Base-by-base conservation (phyloP, 2,329 filamentous ascomycete genomes). In the Boeremia lycopersici region DNA sequence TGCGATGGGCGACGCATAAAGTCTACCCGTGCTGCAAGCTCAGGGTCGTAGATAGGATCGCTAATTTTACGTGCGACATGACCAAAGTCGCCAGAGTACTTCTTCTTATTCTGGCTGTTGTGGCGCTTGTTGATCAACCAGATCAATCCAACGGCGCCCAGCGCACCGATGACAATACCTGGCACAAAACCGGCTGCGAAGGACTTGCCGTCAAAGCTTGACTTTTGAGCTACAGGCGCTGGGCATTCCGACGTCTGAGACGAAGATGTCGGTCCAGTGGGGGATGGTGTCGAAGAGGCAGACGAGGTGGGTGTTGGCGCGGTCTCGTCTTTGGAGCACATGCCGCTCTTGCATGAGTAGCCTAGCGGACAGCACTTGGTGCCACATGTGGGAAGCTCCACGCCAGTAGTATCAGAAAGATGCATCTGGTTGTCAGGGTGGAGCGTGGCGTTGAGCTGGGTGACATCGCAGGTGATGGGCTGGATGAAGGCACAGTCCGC, bases 301-400 rank as follows among this genome's bases (percentile, higher is more conserved):
- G 62, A 61, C 23, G 56, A 63, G 5, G 70, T 64, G 13, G 66
- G 59, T 0, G 63, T 56, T 11, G 65, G 43, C n/a, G 62, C 47
- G 8, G 66, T 53, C 34, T 53, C 83, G 64, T 88, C 80, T 13
- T 75, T 58, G 10, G 78, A 69, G 64, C 89, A 91, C 44, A 73
- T 71, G 36, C 76, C 76, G 47, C 69, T 70, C 31, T 81, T 73
- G 75, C 89, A 93, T 1, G 78, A 76, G 74, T 88, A 92, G 2
- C 89, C 89, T 72, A 87, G 87, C 0, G 89, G 89, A 69, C 89
- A 93, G 74, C 89, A 93, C 48, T 63, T 73, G 15, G 64, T 70
- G 12, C 82, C 86, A 63, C 89, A 92, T 17, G 74, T 79, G 2
- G 77, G 74, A 12, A 92, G 77, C 10, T 78, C 75, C 9, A 82